Evolutionary conservation across 257 asterid genomes (phyloP), one percentile per base, ranked within the genome.

Genomic region (Coffea canephora): DNA sequence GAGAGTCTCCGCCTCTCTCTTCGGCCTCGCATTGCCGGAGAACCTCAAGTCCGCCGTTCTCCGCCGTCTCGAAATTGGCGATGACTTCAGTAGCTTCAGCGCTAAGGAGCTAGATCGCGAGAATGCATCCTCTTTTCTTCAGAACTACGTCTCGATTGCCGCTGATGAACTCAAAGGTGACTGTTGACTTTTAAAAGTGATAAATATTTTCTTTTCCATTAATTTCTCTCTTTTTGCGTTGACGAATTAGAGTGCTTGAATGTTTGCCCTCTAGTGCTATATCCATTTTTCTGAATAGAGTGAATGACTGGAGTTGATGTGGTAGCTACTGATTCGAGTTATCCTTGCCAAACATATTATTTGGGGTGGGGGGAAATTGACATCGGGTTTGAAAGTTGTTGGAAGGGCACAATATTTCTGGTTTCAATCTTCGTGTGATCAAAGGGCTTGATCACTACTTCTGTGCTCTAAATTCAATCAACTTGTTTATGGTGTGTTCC

Each of bases 151-250:
- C 52, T 74, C 85, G 15, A 86, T 90, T 52, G 74, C 87, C 55
- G 88, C 88, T 55, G 87, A 88, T 83, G 86, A 86, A 77, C 88
- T 90, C 67, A 82, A 67, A 84, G 93, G 93, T 87, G 64, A 57
- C 72, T 62, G 78, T 87, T 82, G 86, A 88, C 89, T 86, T 79
- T 66, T 34, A n/a, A 75, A 75, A 57, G 5, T 39, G 2, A 49
- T 0, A 62, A 14, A 39, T 36, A 21, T 19, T 36, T 34, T 21
- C 34, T 39, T 23, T 18, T n/a, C 21, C 43, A 39, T 39, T 39
- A 39, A 39, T 21, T 15, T 15, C n/a, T 73, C 27, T 25, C 19
- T 39, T 12, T 55, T 55, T 1, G 25, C 14, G 19, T 52, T 52
- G 57, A 52, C 2, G 16, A 52, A 52, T 52, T 52, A 3, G 19